Base-by-base conservation (phyloP, 495 filamentous ascomycete species). In the Xylaria cubensis region DNA sequence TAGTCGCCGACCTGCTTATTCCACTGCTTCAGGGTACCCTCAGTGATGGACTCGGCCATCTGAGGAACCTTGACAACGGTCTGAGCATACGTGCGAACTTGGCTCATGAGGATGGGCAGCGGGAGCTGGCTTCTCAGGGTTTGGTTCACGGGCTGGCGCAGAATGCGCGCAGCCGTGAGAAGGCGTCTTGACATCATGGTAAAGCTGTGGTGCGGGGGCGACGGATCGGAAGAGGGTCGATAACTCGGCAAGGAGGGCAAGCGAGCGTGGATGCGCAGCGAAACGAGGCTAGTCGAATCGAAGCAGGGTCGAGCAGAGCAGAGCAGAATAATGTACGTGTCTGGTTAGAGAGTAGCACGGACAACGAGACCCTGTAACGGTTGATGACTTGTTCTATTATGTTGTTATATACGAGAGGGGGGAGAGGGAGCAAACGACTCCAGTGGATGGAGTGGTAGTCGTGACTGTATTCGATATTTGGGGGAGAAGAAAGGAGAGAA, bases 41-140 rank as follows among this genome's bases (percentile, higher is more conserved):
- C 96, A 51, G 93, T 97, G 80, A 99, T 98, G 17, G 97, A 99
- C 81, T 99, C 96, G 67, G 96, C 96, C 96, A 99, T 99, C 76
- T 95, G 87, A 21, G 96, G 97, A 76, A 98, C 97, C 84, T 98
- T 96, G 80, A 99, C 90, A 63, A 95, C 83, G 68, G 86, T 90
- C 72, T 97, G 93, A 79, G 93, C 94, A 77, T 88, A 89, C 71
- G 70, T 83, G 56, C 86, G 84, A 56, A 88, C 82, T 77, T 88
- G 86, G 53, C 80, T 81, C 81, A 84, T 85, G 65, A 82, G 84
- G 19, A 82, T 19, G 58, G 85, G 81, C 68, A 87, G 76, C 19
- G 75, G 72, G 15, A 79, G 51, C 26, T 50, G 59, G 72, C 77
- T 71, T 75, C 76, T 75, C 56, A 79, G 62, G 21, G 74, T 75